phyloP scores from a whole-genome alignment of 768 basidiomycete genomes.

The Neoboletus brunneissimus region DNA sequence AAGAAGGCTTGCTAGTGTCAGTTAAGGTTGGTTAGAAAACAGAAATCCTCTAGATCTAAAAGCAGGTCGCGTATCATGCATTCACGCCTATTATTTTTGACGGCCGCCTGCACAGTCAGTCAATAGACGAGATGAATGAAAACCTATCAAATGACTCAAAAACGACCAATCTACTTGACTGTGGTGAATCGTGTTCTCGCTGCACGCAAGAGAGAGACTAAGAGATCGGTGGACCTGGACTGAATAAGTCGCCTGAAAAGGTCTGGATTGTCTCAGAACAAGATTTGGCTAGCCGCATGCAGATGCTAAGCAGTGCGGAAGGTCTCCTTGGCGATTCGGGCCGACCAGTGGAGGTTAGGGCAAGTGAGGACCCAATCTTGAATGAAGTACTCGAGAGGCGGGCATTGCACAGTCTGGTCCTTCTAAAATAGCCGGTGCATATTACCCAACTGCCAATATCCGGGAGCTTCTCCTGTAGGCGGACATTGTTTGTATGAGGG shows the following conservation, averaged over 20 bases:
- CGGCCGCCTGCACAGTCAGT: not conserved
- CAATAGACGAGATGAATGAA: not conserved
- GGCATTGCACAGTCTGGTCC: not conserved
- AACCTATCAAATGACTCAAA: not conserved
- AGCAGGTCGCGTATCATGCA: not conserved
- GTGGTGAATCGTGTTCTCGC: not conserved
- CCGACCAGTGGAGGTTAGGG: not conserved
- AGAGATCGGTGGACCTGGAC: not conserved
- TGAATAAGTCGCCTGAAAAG: not conserved
- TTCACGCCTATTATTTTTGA: not conserved
- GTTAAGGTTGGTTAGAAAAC: not conserved
- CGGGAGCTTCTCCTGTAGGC: not conserved
- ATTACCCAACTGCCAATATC: not conserved
- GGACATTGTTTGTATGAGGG: not conserved
- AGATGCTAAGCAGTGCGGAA: not conserved
- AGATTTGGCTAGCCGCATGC: not conserved
- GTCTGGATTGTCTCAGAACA: not conserved
- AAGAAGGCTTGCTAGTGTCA: not conserved
- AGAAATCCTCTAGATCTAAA: not conserved
- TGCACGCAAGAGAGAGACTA: not conserved
- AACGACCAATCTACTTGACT: not conserved
- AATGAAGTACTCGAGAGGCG: not conserved
- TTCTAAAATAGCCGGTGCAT: not conserved
- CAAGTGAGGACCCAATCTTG: not conserved
- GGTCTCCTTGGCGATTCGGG: not conserved